A percentile compares a stretch with the other conserved stretches of the same genome.
These are phyloP conservation scores for Echria macrotheca DNA, from an alignment of 495 filamentous ascomycete species.

Conservation along the genomic window DNA sequence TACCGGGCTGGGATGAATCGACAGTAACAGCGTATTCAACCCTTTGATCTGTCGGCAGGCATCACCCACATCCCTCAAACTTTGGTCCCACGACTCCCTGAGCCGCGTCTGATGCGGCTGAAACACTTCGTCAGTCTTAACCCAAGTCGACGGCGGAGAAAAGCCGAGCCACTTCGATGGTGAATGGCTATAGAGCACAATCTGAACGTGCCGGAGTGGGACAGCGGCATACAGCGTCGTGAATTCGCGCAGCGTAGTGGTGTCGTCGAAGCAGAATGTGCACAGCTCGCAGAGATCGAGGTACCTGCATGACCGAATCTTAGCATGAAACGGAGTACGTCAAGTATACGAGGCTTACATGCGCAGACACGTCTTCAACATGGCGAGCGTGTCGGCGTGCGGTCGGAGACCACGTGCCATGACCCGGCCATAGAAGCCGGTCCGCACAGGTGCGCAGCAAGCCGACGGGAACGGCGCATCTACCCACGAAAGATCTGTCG, in stretches of 20 bases:
- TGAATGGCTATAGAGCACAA: neutral
- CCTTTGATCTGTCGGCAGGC: neutral
- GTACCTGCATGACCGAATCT: no score
- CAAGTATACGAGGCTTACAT: no score
- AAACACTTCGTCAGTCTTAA: no score
- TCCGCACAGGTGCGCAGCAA: neutral
- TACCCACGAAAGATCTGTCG: neutral
- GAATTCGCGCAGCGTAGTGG: neutral
- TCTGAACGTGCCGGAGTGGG: constrained; percentile 3
- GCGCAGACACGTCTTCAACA: constrained; percentile 1
- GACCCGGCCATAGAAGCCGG: neutral
- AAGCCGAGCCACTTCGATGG: neutral
- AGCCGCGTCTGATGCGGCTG: no score
- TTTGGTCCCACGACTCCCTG: constrained; percentile 4
- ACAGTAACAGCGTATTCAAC: neutral
- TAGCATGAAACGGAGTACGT: no score
- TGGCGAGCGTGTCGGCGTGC: neutral
- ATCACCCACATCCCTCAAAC: neutral
- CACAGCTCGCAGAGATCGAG: neutral
- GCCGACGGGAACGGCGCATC: no score
- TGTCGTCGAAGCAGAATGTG: constrained; percentile 4
- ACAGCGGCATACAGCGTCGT: neutral
- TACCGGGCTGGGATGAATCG: neutral
- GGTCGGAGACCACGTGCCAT: neutral
- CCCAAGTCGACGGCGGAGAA: no score